These are phyloP conservation scores for Poa annua DNA, from an alignment of 176 grass and related monocot genomes.

Conservation along the genomic window DNA sequence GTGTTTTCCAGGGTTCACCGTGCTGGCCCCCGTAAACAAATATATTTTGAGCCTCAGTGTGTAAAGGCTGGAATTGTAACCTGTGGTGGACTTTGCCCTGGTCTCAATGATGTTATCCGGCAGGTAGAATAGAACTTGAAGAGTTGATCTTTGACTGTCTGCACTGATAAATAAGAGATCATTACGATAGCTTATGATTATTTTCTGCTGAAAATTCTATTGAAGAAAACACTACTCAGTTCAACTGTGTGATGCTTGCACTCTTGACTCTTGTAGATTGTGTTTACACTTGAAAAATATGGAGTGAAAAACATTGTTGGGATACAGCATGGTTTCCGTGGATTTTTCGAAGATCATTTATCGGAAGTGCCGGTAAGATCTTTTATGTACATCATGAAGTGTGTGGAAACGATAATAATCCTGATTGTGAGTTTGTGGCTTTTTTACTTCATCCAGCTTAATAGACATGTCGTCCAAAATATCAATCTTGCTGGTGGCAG, in stretches of 20 bases:
- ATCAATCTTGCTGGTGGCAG: slow-evolving; percentile 98
- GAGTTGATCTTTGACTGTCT: slow-evolving; percentile 7
- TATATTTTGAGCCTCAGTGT: slow-evolving; percentile 84
- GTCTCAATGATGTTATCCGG: slow-evolving; percentile 97
- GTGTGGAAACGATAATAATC: slow-evolving; percentile 23
- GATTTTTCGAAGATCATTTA: slow-evolving; percentile 84
- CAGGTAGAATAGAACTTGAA: slow-evolving; percentile 55
- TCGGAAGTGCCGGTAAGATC: slow-evolving; percentile 74
- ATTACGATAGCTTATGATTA: not conserved
- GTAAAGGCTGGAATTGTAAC: slow-evolving; percentile 96
- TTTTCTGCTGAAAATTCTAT: slow-evolving; percentile 32
- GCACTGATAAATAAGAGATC: slow-evolving; percentile 20
- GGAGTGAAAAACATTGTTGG: slow-evolving; percentile 96
- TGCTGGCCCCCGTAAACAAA: slow-evolving; percentile 86
- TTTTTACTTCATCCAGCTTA: slow-evolving; percentile 63
- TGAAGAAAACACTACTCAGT: slow-evolving; percentile 27
- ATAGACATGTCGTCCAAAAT: slow-evolving; percentile 86
- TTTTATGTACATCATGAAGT: slow-evolving; percentile 28
- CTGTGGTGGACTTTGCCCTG: slow-evolving; percentile 94
- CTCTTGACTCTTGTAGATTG: slow-evolving; percentile 79
- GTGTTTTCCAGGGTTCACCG: slow-evolving; percentile 81
- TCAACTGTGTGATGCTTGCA: slow-evolving; percentile 7
- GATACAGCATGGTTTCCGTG: slow-evolving; percentile 88
- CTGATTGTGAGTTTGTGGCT: slow-evolving; percentile 21
- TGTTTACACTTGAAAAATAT: slow-evolving; percentile 96